Evolutionary conservation across 148 eudicot genomes (phyloP), one percentile per base, ranked within the genome.

Genomic region (Rhododendron ovatum): DNA sequence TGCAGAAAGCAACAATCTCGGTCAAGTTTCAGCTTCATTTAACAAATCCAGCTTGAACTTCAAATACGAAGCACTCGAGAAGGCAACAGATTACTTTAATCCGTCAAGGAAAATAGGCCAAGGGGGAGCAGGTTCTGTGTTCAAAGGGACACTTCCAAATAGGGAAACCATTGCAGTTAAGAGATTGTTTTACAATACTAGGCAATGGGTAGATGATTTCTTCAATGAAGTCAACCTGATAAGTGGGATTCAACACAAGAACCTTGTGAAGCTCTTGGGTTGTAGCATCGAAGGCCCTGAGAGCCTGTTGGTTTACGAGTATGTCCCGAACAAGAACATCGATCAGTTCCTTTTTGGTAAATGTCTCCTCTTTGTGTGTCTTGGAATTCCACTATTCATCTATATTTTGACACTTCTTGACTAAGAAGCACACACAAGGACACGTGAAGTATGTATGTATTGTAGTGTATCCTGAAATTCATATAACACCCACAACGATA

Each of bases 61-160:
- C 88, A 92, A 90, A 74, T 92, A 92, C n/a, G 94, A 92, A 87
- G 88, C 86, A 7, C 91, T 92, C 7, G 94, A 92, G 88, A 91
- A 91, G 84, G 93, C 94, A 37, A 92, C 94, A 12, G 84, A 92
- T 76, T 92, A 91, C 82, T 92, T 92, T 59, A 88, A 86, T 84
- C 39, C 79, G 11, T 87, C 90, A 35, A 90, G 82, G 75, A 95
- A 90, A 84, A 39, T 95, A 28, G 96, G 98, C 3, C 90, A 92
- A 88, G 96, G 98, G 78, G 94, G 96, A 43, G 93, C 93, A 28
- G 98, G 98, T 28, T 81, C 88, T n/a, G 98, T 95, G 33, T 95
- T 86, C 84, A 87, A 89, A 90, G 98, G 94, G 18, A 93, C 89
- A 12, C 92, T 95, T 14, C 81, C 89, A 9, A 85, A 87, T 73